phyloP scores from a whole-genome alignment of 352 stramenopile species.

The Globisporangium polare region DNA sequence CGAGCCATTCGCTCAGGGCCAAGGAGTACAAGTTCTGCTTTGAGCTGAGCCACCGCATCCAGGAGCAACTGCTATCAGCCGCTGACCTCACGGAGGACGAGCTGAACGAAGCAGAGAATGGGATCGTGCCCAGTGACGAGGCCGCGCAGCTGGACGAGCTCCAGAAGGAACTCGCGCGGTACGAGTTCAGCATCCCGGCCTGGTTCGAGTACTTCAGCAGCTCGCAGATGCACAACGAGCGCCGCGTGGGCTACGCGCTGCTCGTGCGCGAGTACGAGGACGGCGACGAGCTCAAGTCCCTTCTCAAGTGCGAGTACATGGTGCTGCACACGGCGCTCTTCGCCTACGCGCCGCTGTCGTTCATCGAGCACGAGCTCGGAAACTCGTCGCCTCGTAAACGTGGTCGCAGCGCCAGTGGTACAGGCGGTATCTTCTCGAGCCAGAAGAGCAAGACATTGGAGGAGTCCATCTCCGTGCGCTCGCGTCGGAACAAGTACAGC shows the following conservation, averaged over 20 bases:
- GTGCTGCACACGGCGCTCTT: conserved; percentile 33
- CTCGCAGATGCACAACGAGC: conserved; percentile 25
- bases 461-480: conserved; percentile 35
- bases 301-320: conserved; percentile 23
- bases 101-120: neutral
- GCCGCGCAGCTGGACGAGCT: conserved; percentile 22
- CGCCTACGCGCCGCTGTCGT: conserved; percentile 37
- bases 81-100: neutral
- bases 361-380: conserved; percentile 29
- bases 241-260: conserved; percentile 48
- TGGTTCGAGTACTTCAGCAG: conserved; percentile 64
- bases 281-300: neutral
- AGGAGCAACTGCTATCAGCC: conserved; percentile 1
- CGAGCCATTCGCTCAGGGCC: conserved; percentile 21
- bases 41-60: conserved; percentile 34
- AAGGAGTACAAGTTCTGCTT: conserved; percentile 67
- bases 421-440: conserved; percentile 15
- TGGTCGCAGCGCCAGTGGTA: conserved; percentile 8
- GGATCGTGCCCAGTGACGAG: neutral
- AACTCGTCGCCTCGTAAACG: conserved; percentile 7
- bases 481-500: conserved; percentile 21
- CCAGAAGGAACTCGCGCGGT: conserved; percentile 23
- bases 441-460: conserved; percentile 21
- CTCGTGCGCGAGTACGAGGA: conserved; percentile 24
- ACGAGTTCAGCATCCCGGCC: conserved; percentile 31